These are phyloP conservation scores for Coemansia sp. DNA, from an alignment of 192 early-diverging fungal genomes.

Conservation along the genomic window DNA sequence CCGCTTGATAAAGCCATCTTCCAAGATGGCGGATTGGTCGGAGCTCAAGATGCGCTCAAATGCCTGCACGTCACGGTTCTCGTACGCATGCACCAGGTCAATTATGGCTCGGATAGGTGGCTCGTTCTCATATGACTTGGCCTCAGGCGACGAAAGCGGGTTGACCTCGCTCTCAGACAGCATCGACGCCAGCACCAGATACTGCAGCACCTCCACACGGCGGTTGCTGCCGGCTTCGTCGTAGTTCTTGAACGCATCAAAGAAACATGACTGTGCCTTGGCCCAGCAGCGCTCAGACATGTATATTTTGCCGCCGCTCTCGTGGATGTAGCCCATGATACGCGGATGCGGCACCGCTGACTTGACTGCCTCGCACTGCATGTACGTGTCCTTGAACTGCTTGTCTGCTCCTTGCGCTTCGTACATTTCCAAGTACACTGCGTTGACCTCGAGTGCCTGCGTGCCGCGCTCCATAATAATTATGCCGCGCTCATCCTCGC, in stretches of 20 bases:
- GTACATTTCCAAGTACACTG: constrained; percentile 97
- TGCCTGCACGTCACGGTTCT: constrained; percentile 79
- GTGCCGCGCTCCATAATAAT: constrained; percentile 83
- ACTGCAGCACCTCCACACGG: constrained; percentile 91
- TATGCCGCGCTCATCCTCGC: constrained; percentile 19
- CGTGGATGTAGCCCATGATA: constrained; percentile 95
- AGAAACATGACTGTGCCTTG: constrained; percentile 90
- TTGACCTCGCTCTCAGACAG: constrained; percentile 93
- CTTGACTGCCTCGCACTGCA: constrained; percentile 83
- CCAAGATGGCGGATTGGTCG: constrained; percentile 75
- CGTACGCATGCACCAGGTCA: constrained; percentile 86
- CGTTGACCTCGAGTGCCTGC: constrained; percentile 88
- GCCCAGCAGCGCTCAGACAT: constrained; percentile 94
- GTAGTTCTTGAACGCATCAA: constrained; percentile 97
- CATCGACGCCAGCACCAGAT: constrained; percentile 96
- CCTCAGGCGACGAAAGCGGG: constrained; percentile 96
- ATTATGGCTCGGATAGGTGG: constrained; percentile 92
- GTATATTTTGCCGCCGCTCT: constrained; percentile 98
- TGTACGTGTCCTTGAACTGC: constrained; percentile 87
- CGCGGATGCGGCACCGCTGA: constrained; percentile 95
- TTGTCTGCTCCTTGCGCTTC: constrained; percentile 83
- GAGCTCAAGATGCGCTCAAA: constrained; percentile 84
- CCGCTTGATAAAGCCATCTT: constrained; percentile 83
- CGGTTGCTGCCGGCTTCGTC: constrained; percentile 94
- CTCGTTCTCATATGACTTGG: constrained; percentile 94